Conservation (phyloP, 2,329 filamentous ascomycete genomes). For the Thielaviopsis euricoi region DNA sequence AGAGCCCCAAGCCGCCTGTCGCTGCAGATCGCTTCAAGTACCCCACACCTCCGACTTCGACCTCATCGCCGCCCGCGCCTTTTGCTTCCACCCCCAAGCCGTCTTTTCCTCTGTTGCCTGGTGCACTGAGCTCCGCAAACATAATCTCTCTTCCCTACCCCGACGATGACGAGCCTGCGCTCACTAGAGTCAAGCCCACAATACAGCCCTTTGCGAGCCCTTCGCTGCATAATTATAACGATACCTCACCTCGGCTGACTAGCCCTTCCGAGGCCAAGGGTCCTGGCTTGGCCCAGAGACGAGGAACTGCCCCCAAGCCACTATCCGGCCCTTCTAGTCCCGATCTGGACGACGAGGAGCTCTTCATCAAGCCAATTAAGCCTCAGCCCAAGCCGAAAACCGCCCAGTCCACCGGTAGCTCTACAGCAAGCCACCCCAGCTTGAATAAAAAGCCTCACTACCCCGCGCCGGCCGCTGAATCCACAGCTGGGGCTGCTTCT, state of each 20-base stretch:
- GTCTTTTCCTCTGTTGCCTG: slow-evolving; percentile 47
- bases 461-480: slow-evolving; percentile 31
- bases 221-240: slow-evolving; percentile 30
- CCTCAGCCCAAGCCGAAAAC: slow-evolving; percentile 23
- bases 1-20: slow-evolving; percentile 38
- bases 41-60: slow-evolving; percentile 27
- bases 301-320: slow-evolving; percentile 67
- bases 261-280: slow-evolving; percentile 39
- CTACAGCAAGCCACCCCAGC: slow-evolving; percentile 18
- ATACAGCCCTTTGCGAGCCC: slow-evolving; percentile 26
- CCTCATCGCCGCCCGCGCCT: slow-evolving; percentile 22
- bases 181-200: slow-evolving; percentile 16
- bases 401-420: not conserved
- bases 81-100: slow-evolving; percentile 31
- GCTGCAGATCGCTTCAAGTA: slow-evolving; percentile 32
- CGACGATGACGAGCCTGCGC: slow-evolving; percentile 43
- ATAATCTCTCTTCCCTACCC: slow-evolving; percentile 49
- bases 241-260: slow-evolving; percentile 36
- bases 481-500: not conserved
- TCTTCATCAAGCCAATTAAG: slow-evolving; percentile 54
- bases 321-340: slow-evolving; percentile 70
- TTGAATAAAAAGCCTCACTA: slow-evolving; percentile 41
- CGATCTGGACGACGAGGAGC: slow-evolving; percentile 56
- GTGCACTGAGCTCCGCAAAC: slow-evolving; percentile 52
- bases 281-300: slow-evolving; percentile 59